These are phyloP conservation scores for Platanthera zijinensis DNA, from an alignment of 106 monocot species.

Conservation along the genomic window DNA sequence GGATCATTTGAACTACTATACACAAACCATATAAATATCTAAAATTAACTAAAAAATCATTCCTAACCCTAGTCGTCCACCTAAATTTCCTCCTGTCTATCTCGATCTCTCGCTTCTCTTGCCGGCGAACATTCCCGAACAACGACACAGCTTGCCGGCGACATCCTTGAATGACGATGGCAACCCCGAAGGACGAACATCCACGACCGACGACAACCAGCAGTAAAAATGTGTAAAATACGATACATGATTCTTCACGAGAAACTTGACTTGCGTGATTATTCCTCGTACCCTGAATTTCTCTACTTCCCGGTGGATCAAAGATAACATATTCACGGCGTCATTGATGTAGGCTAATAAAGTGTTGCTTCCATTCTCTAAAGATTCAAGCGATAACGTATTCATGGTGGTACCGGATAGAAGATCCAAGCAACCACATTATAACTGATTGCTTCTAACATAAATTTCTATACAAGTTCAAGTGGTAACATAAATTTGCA, in stretches of 20 bases:
- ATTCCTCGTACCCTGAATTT: conserved; percentile 16
- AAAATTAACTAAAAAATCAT: too few relatives aligned
- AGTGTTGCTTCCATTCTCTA: conserved; percentile 14
- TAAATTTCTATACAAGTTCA: not conserved
- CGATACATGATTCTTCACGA: conserved; percentile 46
- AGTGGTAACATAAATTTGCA: not conserved
- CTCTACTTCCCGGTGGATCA: conserved; percentile 40
- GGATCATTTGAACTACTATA: too few relatives aligned
- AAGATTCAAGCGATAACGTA: conserved; percentile 12
- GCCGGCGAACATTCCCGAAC: too few relatives aligned
- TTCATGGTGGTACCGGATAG: not conserved
- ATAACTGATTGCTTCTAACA: not conserved
- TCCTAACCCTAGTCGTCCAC: too few relatives aligned
- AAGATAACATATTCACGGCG: conserved; percentile 74
- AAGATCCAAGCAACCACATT: not conserved
- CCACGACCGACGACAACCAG: too few relatives aligned
- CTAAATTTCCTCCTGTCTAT: too few relatives aligned
- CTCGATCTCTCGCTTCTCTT: too few relatives aligned
- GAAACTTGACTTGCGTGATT: conserved; percentile 13
- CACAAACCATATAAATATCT: too few relatives aligned
- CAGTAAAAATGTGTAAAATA: conserved; percentile 2
- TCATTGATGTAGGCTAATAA: conserved; percentile 62
- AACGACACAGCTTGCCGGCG: too few relatives aligned
- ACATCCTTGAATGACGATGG: too few relatives aligned
- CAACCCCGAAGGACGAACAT: too few relatives aligned